A percentile compares a stretch with the other conserved stretches of the same genome.
phyloP scores from a whole-genome alignment of 2,329 filamentous ascomycete genomes.

The Ophiostoma sp. region DNA sequence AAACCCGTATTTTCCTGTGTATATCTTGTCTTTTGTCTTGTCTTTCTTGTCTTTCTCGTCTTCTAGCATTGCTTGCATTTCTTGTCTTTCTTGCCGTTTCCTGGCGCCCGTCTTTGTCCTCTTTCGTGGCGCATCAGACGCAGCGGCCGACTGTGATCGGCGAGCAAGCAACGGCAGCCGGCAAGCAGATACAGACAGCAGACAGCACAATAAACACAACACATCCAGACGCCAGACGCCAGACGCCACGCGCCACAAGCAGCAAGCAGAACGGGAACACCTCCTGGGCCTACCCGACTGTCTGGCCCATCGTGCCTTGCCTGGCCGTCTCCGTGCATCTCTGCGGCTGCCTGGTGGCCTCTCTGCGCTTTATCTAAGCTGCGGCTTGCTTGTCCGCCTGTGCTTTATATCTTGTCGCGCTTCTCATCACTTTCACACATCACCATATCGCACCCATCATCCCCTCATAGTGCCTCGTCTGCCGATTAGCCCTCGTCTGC shows the following conservation, averaged over 20 bases:
- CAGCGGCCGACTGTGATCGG: background rate
- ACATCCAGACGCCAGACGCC: too few relatives aligned
- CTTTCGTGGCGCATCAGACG: background rate
- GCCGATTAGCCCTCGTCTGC: background rate
- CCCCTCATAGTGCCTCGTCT: background rate
- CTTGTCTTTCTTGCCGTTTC: background rate
- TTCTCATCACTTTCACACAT: background rate
- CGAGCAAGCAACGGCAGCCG: background rate
- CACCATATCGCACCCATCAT: background rate
- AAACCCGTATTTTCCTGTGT: background rate
- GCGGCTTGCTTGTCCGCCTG: background rate
- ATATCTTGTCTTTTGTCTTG: too few relatives aligned
- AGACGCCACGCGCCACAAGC: too few relatives aligned
- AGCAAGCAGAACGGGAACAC: background rate
- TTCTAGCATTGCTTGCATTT: too few relatives aligned
- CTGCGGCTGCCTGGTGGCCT: background rate
- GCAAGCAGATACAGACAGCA: background rate
- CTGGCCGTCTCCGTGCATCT: background rate
- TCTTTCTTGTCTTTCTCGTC: too few relatives aligned
- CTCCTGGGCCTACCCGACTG: background rate
- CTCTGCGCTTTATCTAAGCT: background rate
- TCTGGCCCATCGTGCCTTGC: background rate
- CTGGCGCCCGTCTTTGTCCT: background rate
- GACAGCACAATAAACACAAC: too few relatives aligned
- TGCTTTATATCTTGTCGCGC: background rate